Evolutionary conservation across 371 early-diverging fungal genomes (phyloP).

Genomic region (Dichotomocladium elegans): DNA sequence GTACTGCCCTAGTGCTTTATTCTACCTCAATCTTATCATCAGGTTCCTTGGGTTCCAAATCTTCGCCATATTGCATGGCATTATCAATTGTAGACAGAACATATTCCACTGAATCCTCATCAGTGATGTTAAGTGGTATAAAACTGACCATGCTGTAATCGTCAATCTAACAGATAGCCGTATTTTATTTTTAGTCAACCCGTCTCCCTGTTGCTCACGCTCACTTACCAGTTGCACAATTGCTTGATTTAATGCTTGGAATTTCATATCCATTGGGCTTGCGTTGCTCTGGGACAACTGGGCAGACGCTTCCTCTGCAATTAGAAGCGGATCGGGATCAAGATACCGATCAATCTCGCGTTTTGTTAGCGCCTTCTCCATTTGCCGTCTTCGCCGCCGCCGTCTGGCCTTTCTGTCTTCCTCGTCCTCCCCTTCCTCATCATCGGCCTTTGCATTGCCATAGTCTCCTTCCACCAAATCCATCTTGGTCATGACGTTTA

Average conservation of each 20-base stretch:
- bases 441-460: conserved; percentile 32
- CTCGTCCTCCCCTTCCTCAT: conserved; percentile 20
- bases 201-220: neutral
- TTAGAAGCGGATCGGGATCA: conserved; percentile 83
- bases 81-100: conserved; percentile 90
- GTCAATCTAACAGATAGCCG: conserved; percentile 59
- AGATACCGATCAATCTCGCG: conserved; percentile 67
- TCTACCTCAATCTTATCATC: conserved; percentile 8
- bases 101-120: conserved; percentile 90
- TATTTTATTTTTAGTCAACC: neutral
- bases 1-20: too few relatives aligned
- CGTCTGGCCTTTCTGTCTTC: conserved; percentile 26
- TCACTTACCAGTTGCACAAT: conserved; percentile 74
- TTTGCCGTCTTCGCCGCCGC: conserved; percentile 27
- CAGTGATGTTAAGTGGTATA: conserved; percentile 89
- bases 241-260: conserved; percentile 84
- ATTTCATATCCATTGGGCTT: conserved; percentile 41
- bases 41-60: conserved; percentile 77
- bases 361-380: conserved; percentile 37
- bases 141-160: conserved; percentile 96
- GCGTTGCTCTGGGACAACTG: conserved; percentile 19
- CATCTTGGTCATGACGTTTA: conserved; percentile 98
- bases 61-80: conserved; percentile 97
- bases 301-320: conserved; percentile 69
- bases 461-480: conserved; percentile 74